Evolutionary conservation across 169 alveolate genomes (phyloP), one percentile per base, ranked within the genome.

Genomic region (Plasmodium relictum): DNA sequence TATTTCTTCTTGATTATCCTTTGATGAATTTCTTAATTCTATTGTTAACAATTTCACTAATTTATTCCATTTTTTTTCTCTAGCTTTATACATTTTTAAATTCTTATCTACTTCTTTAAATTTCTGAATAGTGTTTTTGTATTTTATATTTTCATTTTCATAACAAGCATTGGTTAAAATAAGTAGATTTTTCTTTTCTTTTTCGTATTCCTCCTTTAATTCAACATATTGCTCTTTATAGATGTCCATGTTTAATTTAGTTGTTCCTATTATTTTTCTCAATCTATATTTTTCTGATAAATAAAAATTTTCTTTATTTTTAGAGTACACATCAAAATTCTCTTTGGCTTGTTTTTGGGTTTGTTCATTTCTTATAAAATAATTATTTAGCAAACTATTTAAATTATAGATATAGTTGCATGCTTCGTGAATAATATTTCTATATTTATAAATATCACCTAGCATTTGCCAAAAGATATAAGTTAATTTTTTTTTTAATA

Each of bases 21-120:
- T 39, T 22, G 74, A 74, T 2, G 88, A 54, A 62, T 62, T 63
- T 31, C 12, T 74, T 39, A 74, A 22, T 45, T 74, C 76, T 12
- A 56, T 44, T 24, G 61, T 48, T 14, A 74, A 65, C 10, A 74
- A 22, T 74, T 74, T 61, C 8, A 42, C 45, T 26, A 74, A 56
- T 37, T 74, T 48, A 8, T 44, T 68, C 88, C 88, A 74, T 74
- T 74, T 50, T 42, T 44, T 74, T 62, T 74, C 88, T 26, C 88
- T 74, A 0, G 61, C 58, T 74, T 74, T 62, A 31, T 63, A 56
- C 26, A 62, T 52, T 66, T 52, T 74, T 41, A 44, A 74, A 41
- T 74, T 62, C 12, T 62, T 26, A 61, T 74, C 73, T 12, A 42
- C 66, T 18, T 74, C 14, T 24, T 41, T 74, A 44, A 74, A 41